Evolutionary conservation across 352 stramenopile species (phyloP).

Genomic region (Globisporangium camurandrum): DNA sequence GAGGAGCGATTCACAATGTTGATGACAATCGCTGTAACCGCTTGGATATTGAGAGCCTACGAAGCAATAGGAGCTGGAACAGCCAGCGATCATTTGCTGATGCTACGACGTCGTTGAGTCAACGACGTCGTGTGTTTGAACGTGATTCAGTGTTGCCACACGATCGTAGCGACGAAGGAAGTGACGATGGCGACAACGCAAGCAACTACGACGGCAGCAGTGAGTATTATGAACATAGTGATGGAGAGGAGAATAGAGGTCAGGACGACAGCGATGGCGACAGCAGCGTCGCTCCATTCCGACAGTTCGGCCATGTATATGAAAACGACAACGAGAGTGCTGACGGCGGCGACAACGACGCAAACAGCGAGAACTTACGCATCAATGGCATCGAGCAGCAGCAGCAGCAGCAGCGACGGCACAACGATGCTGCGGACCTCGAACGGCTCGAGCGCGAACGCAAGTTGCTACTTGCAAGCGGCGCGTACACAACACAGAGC

Average conservation of each 20-base stretch:
- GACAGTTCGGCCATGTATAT: neutral
- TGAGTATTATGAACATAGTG: conserved; percentile 12
- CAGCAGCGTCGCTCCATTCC: neutral
- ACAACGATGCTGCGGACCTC: conserved; percentile 18
- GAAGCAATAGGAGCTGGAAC: neutral
- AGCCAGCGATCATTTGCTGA: neutral
- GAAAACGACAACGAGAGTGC: neutral
- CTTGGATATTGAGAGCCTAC: too few species aligned
- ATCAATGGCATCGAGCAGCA: too few species aligned
- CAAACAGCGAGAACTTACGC: conserved; percentile 1
- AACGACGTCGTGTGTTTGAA: neutral
- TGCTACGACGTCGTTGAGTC: too few species aligned
- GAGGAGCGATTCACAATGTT: neutral
- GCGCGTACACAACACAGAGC: conserved; percentile 50
- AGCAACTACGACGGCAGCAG: conserved; percentile 5
- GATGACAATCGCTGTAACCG: neutral
- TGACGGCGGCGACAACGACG: neutral
- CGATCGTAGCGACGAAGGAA: neutral
- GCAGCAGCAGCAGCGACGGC: too few species aligned
- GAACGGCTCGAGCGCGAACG: conserved; percentile 41
- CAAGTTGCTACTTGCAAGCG: conserved; percentile 48
- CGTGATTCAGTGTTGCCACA: neutral
- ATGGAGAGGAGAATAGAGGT: too few species aligned
- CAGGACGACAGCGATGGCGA: conserved; percentile 3
- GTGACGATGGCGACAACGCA: neutral